phyloP scores from a whole-genome alignment of 768 basidiomycete genomes.

The Mrakia hoshinonis region DNA sequence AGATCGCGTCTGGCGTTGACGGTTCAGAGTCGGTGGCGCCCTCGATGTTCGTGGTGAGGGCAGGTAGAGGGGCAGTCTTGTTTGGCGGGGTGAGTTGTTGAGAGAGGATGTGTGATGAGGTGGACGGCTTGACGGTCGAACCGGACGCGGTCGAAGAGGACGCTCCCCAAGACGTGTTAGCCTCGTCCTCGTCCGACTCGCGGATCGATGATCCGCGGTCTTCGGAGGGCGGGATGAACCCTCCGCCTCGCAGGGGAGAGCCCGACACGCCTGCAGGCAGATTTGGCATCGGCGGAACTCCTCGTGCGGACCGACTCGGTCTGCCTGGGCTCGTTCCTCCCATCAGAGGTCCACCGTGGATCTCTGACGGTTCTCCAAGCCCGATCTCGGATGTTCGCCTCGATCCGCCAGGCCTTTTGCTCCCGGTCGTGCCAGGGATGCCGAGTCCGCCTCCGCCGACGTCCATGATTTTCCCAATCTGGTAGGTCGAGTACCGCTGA shows the following conservation, averaged over 20 bases:
- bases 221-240: conserved; percentile 17
- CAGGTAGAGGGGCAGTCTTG: not conserved
- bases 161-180: not conserved
- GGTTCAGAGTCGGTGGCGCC: not conserved
- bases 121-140: not conserved
- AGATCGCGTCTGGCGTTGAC: conserved; percentile 38
- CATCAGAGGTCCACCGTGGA: conserved; percentile 10
- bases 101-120: conserved; percentile 3
- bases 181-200: not conserved
- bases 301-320: conserved; percentile 2
- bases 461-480: conserved; percentile 69
- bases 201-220: not conserved
- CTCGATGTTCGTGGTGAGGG: not conserved
- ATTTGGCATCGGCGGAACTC: conserved; percentile 16
- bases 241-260: conserved; percentile 11
- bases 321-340: conserved; percentile 17
- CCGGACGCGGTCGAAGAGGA: not conserved
- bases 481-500: conserved; percentile 90
- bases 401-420: not conserved
- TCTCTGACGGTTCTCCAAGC: not conserved
- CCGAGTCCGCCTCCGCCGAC: conserved; percentile 16
- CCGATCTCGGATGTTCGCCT: conserved; percentile 10
- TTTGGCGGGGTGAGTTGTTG: conserved; percentile 8
- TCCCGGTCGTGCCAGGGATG: conserved; percentile 4
- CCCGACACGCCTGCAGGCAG: conserved; percentile 16